Percentiles rank a stretch among this genome's conserved stretches.
Conservation (phyloP, 441 rosid genomes). For the Populus hybrid region DNA sequence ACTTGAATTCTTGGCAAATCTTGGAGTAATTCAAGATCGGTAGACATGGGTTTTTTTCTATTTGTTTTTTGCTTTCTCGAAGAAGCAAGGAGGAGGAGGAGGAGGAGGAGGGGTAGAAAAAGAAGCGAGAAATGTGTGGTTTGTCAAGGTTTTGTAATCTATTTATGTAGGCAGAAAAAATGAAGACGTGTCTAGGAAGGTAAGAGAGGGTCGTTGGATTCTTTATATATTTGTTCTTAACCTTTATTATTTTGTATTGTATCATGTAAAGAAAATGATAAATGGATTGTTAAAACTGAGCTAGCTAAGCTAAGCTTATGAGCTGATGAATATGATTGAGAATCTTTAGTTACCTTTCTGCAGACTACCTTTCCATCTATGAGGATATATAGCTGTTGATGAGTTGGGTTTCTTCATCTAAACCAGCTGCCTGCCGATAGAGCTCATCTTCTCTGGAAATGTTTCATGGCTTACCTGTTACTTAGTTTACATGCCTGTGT, state of each 20-base stretch:
- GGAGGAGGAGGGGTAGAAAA: background rate
- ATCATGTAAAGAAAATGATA: constrained; percentile 9
- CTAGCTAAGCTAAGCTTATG: background rate
- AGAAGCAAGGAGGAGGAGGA: background rate
- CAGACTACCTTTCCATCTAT: background rate
- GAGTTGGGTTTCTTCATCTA: background rate
- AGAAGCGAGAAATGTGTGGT: background rate
- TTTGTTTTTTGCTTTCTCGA: background rate
- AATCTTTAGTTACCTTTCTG: constrained; percentile 2
- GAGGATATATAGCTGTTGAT: background rate
- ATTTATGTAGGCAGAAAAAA: background rate
- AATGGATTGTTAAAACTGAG: constrained; percentile 4
- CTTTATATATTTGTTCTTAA: constrained; percentile 2
- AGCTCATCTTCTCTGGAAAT: no score
- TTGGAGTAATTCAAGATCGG: constrained; percentile 42
- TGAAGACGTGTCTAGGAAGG: constrained; percentile 36
- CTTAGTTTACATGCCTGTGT: no score
- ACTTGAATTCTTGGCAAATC: constrained; percentile 32
- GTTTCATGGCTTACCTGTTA: no score
- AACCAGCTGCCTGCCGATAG: background rate
- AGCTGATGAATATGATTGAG: background rate
- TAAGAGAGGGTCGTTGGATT: constrained; percentile 27
- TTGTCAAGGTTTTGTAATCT: background rate
- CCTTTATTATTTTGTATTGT: constrained; percentile 1
- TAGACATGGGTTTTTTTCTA: constrained; percentile 21